phyloP scores from a whole-genome alignment of 2,329 filamentous ascomycete genomes.

The Cladosporium cucumerinum region DNA sequence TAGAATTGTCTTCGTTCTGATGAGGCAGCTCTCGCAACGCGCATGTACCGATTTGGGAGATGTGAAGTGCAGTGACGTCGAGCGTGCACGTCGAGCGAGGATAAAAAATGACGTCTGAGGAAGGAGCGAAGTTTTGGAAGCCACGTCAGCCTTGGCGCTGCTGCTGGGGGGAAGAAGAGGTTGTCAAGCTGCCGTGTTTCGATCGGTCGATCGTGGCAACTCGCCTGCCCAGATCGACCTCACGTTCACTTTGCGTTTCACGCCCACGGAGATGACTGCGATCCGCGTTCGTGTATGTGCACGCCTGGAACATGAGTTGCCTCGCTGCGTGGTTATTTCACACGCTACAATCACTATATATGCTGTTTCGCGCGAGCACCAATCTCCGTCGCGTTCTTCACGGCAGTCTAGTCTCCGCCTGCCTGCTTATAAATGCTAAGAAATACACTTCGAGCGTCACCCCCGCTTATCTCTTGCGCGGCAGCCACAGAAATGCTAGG shows the following conservation, averaged over 20 bases:
- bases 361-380: background rate
- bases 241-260: background rate
- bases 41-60: background rate
- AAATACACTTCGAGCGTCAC: constrained; percentile 6
- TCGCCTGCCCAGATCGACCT: background rate
- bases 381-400: background rate
- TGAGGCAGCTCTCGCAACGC: constrained; percentile 4
- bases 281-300: background rate
- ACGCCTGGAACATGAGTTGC: background rate
- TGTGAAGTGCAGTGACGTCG: constrained; percentile 7
- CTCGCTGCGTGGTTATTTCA: background rate
- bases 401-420: background rate
- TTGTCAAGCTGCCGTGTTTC: background rate
- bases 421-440: constrained; percentile 3
- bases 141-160: background rate
- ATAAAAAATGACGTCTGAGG: background rate
- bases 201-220: background rate
- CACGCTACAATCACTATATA: background rate
- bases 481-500: background rate
- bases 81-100: too few species aligned
- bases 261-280: background rate
- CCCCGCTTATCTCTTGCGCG: constrained; percentile 5
- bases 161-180: too few species aligned
- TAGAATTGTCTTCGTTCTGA: background rate
- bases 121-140: background rate